phyloP scores from a whole-genome alignment of 805 yeast species.

The Nakazawaea molendinolei region DNA sequence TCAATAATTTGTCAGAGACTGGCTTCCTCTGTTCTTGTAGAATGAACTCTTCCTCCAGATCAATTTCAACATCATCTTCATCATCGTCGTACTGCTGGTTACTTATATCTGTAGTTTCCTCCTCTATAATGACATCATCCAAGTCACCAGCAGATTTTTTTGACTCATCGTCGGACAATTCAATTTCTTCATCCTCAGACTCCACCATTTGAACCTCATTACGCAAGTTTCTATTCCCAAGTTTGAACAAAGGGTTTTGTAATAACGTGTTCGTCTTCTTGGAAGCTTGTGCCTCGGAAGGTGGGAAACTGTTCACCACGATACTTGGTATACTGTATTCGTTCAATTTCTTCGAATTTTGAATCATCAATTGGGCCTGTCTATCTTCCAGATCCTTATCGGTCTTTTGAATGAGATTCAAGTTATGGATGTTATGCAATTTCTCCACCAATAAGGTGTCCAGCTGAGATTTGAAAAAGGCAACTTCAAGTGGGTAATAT shows the following conservation, averaged over 20 bases:
- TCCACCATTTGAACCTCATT: too few relatives aligned
- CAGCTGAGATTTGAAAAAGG: slow-evolving; percentile 44
- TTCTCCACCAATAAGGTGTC: slow-evolving; percentile 31
- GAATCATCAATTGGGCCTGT: background rate
- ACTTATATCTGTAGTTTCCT: background rate
- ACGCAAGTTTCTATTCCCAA: too few relatives aligned
- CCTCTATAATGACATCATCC: background rate
- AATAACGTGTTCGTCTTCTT: background rate
- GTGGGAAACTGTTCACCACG: slow-evolving; percentile 4
- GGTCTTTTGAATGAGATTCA: background rate
- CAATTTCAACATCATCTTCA: slow-evolving; percentile 5
- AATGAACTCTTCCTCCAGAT: slow-evolving; percentile 10
- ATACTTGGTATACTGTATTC: slow-evolving; percentile 2
- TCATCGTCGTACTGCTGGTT: slow-evolving; percentile 1
- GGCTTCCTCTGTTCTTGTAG: slow-evolving; percentile 16
- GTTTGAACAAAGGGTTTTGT: too few relatives aligned
- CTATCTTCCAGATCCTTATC: slow-evolving; percentile 4
- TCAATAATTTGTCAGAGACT: background rate
- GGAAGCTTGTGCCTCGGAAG: background rate
- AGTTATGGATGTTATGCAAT: background rate
- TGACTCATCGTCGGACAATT: too few relatives aligned
- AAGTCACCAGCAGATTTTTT: too few relatives aligned
- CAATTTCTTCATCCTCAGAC: too few relatives aligned
- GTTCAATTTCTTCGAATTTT: slow-evolving; percentile 4
- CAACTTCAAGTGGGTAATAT: slow-evolving; percentile 62